These are phyloP conservation scores for Cladophialophora chaetospira DNA, from an alignment of 2,329 filamentous ascomycete genomes.

Conservation along the genomic window DNA sequence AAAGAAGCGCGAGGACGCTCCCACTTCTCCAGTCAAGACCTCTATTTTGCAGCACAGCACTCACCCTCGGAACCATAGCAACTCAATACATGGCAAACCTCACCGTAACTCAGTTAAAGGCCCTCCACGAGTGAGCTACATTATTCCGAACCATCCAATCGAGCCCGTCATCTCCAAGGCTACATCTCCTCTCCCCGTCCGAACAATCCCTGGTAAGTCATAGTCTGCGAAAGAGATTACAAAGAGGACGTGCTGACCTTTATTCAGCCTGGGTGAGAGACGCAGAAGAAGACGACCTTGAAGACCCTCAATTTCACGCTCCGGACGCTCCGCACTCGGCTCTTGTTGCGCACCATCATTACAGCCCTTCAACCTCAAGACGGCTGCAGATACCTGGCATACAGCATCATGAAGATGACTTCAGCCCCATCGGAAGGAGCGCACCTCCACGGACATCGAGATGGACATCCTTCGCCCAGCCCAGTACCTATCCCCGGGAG, in stretches of 20 bases:
- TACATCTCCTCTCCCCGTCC: conserved; percentile 21
- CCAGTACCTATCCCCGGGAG: conserved; percentile 46
- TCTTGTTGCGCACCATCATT: conserved; percentile 51
- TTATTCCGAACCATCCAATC: not conserved
- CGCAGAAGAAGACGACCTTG: conserved; percentile 43
- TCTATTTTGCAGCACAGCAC: not conserved
- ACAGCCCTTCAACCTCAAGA: conserved; percentile 41
- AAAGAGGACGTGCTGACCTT: not conserved
- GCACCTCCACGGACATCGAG: conserved; percentile 44
- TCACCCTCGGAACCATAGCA: conserved; percentile 15
- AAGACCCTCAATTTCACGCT: conserved; percentile 39
- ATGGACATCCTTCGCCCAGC: conserved; percentile 49
- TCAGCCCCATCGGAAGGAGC: conserved; percentile 20
- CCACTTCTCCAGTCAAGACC: conserved; percentile 2
- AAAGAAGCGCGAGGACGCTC: not conserved
- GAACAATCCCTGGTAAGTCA: conserved; percentile 27
- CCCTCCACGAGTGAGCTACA: conserved; percentile 5
- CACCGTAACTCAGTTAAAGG: conserved; percentile 15
- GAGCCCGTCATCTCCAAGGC: conserved; percentile 10
- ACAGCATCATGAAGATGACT: conserved; percentile 14
- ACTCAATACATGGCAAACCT: conserved; percentile 8
- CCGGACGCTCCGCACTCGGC: conserved; percentile 43
- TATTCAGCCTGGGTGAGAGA: conserved; percentile 45
- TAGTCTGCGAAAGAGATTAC: not conserved
- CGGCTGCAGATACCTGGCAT: conserved; percentile 27